These are phyloP conservation scores for Wickerhamomyces kurtzmanii DNA, from an alignment of 805 yeast species.

Conservation along the genomic window DNA sequence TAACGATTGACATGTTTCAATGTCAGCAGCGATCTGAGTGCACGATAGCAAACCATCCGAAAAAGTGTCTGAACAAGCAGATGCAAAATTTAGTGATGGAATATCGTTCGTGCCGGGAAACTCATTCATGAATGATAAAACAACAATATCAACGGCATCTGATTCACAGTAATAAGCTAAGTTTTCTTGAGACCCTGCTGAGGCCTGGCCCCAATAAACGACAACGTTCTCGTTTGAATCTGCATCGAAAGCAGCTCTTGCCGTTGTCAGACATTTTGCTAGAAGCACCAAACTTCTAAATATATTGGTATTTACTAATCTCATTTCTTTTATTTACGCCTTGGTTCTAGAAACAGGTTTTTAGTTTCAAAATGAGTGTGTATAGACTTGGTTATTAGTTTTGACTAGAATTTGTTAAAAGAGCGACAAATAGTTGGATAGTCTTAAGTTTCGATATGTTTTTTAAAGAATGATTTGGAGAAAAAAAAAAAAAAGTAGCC, in stretches of 20 bases:
- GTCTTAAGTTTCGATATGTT: too few relatives aligned
- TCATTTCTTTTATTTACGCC: too few relatives aligned
- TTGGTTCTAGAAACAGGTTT: too few relatives aligned
- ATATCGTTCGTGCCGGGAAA: conserved; percentile 35
- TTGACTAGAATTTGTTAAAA: too few relatives aligned
- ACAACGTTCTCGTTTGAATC: conserved; percentile 51
- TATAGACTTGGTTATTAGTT: too few relatives aligned
- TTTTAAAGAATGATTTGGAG: too few relatives aligned
- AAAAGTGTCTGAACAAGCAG: conserved; percentile 28
- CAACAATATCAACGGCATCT: conserved; percentile 58
- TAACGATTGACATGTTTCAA: conserved; percentile 64
- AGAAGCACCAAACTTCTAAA: too few relatives aligned
- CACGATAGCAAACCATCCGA: conserved; percentile 35
- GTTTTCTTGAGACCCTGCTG: conserved; percentile 47
- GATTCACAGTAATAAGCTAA: conserved; percentile 52
- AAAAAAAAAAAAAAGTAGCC: too few relatives aligned
- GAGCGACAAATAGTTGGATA: too few relatives aligned
- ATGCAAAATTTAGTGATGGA: conserved; percentile 47
- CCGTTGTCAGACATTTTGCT: too few relatives aligned
- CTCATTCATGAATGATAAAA: conserved; percentile 58
- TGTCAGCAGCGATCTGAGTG: conserved; percentile 57
- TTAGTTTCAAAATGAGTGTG: too few relatives aligned
- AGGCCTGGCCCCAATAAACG: conserved; percentile 84
- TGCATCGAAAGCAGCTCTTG: conserved; percentile 25
- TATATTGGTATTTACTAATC: too few relatives aligned